A percentile compares a stretch with the other conserved stretches of the same genome.
Evolutionary conservation across 2,329 filamentous ascomycete genomes (phyloP).

Genomic region (Arthrobotrys conoides): DNA sequence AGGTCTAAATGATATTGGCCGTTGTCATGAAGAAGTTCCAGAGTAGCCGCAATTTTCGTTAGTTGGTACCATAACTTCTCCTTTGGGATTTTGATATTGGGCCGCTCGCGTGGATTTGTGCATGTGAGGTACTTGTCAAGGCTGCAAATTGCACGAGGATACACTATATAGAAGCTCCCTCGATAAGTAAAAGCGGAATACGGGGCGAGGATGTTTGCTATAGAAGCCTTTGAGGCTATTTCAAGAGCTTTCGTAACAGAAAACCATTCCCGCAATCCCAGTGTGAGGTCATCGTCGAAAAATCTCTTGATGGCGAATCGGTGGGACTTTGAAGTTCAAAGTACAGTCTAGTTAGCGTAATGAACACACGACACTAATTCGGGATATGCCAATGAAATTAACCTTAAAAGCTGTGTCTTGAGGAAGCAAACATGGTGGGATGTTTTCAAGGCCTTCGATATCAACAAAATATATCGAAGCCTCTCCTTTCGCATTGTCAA

Average conservation of each 20-base stretch:
- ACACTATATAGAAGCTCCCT: neutral
- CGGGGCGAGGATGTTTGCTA: neutral
- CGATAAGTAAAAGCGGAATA: neutral
- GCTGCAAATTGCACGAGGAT: neutral
- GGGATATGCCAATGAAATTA: neutral
- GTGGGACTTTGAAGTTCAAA: neutral
- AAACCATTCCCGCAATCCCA: neutral
- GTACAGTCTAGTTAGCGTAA: neutral
- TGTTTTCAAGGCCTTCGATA: neutral
- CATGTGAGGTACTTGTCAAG: neutral
- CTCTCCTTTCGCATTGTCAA: neutral
- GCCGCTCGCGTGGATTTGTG: neutral
- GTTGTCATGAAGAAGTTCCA: neutral
- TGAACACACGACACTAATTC: neutral
- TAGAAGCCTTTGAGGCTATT: neutral
- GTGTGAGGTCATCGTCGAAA: neutral
- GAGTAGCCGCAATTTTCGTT: neutral
- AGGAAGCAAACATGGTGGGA: neutral
- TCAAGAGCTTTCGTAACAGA: neutral
- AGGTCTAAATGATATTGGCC: neutral
- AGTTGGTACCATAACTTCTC: neutral
- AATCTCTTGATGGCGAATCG: constrained; percentile 1
- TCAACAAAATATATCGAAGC: neutral
- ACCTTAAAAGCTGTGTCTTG: neutral
- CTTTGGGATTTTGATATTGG: neutral